Conservation (phyloP, 2,329 filamentous ascomycete species). For the Stylonectria norvegica region DNA sequence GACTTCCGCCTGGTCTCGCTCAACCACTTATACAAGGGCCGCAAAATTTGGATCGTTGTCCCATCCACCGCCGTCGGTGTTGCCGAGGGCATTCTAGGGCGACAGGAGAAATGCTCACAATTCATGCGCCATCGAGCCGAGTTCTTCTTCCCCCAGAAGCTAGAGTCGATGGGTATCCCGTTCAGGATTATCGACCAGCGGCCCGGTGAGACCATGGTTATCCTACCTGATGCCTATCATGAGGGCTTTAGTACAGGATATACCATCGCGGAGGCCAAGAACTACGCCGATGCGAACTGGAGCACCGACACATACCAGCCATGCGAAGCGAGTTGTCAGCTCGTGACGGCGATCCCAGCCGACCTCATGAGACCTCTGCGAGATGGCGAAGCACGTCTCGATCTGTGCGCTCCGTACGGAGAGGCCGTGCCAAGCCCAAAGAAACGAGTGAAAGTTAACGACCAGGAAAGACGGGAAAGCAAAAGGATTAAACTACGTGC, state of each 20-base stretch:
- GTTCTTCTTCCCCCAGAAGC: slow-evolving; percentile 40
- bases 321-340: slow-evolving; percentile 31
- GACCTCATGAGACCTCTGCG: slow-evolving; percentile 31
- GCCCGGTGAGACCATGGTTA: slow-evolving; percentile 39
- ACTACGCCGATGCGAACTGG: slow-evolving; percentile 38
- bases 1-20: slow-evolving; percentile 38
- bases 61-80: slow-evolving; percentile 35
- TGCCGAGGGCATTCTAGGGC: slow-evolving; percentile 33
- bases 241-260: slow-evolving; percentile 42
- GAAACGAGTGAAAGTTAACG: too few species aligned
- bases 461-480: too few species aligned
- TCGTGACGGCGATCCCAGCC: slow-evolving; percentile 36
- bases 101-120: slow-evolving; percentile 35
- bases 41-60: slow-evolving; percentile 40
- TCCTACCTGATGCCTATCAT: slow-evolving; percentile 39
- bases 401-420: slow-evolving; percentile 33
- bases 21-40: slow-evolving; percentile 38
- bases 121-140: slow-evolving; percentile 41
- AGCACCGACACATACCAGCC: slow-evolving; percentile 34
- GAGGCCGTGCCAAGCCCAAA: slow-evolving; percentile 9
- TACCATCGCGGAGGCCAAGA: slow-evolving; percentile 40
- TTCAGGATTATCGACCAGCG: slow-evolving; percentile 38
- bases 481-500: too few species aligned
- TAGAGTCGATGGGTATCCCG: slow-evolving; percentile 37
- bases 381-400: slow-evolving; percentile 32